These are phyloP conservation scores for Vanderwaltozyma tropicalis DNA, from an alignment of 805 yeast genomes.

Conservation along the genomic window DNA sequence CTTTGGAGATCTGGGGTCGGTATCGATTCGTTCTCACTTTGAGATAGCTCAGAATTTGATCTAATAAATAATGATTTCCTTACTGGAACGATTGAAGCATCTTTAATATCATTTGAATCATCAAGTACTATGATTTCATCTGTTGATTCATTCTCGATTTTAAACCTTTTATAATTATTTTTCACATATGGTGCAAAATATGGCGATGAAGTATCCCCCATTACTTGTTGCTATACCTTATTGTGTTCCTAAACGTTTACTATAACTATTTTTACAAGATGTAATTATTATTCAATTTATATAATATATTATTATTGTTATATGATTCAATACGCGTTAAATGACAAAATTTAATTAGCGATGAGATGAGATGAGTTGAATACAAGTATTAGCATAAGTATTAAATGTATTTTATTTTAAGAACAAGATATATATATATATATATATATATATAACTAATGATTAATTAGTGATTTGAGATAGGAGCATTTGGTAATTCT, in stretches of 20 bases:
- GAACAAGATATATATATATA: not conserved
- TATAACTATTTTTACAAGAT: no score
- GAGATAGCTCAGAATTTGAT: not conserved
- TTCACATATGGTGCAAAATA: not conserved
- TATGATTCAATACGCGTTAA: no score
- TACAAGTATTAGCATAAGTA: no score
- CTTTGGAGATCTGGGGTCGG: no score
- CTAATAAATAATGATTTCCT: not conserved
- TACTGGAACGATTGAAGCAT: not conserved
- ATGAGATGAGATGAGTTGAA: no score
- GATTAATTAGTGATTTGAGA: constrained; percentile 5
- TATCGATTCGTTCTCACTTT: no score
- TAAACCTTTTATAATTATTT: not conserved
- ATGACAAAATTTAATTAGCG: no score
- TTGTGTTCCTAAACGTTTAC: no score
- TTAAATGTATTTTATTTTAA: not conserved
- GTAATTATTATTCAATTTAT: no score
- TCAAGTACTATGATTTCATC: not conserved
- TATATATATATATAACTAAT: not conserved
- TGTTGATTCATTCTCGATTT: not conserved
- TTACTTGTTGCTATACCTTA: no score
- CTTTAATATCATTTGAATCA: not conserved
- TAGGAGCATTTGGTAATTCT: constrained; percentile 8
- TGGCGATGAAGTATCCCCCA: not conserved
- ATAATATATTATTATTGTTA: no score